These are phyloP conservation scores for Tetrapisispora taiwanensis DNA, from an alignment of 805 yeast species.

Conservation along the genomic window DNA sequence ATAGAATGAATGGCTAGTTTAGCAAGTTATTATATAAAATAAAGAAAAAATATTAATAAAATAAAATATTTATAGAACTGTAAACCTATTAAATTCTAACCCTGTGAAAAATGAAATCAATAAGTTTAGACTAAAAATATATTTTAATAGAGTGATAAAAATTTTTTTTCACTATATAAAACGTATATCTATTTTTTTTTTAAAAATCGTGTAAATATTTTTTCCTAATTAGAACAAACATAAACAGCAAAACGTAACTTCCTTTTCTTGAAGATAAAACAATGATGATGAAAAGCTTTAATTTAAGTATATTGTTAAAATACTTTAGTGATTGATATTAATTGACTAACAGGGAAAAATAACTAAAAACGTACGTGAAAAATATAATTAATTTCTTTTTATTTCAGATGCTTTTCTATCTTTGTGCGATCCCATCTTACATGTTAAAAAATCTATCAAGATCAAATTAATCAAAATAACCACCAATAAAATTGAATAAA, in stretches of 20 bases:
- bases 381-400: too few species aligned
- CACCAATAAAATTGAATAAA: too few species aligned
- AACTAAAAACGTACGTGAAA: too few species aligned
- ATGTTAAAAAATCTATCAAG: constrained; percentile 1
- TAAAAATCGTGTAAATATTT: too few species aligned
- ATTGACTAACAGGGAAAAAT: too few species aligned
- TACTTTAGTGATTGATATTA: too few species aligned
- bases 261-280: background rate
- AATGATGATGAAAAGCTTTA: background rate
- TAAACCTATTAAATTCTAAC: background rate
- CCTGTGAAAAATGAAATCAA: background rate
- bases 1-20: too few species aligned
- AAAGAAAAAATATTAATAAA: background rate
- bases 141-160: too few species aligned
- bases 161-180: too few species aligned
- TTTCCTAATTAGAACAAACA: constrained; percentile 1
- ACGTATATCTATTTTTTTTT: too few species aligned
- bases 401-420: too few species aligned
- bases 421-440: background rate
- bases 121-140: background rate
- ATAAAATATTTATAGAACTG: background rate
- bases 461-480: background rate
- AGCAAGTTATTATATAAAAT: too few species aligned
- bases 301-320: background rate
- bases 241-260: background rate